Conservation (phyloP, 768 basidiomycete genomes). For the Boletus patriciae region DNA sequence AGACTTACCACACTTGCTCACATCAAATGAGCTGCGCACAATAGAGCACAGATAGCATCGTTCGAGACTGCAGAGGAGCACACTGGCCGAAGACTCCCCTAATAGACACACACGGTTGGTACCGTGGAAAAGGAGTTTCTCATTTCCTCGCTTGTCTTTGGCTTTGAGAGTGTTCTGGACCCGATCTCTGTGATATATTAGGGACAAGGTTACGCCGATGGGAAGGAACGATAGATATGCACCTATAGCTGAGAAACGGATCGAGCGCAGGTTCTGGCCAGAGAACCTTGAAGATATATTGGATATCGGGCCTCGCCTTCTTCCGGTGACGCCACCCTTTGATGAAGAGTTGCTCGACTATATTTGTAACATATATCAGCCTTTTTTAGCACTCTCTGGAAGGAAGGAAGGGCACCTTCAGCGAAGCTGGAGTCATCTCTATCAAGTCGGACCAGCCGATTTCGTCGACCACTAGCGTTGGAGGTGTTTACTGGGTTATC, state of each 20-base stretch:
- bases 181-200: constrained; percentile 18
- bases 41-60: constrained; percentile 59
- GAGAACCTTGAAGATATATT: constrained; percentile 52
- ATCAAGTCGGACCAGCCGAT: constrained; percentile 44
- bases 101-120: constrained; percentile 57
- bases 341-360: constrained; percentile 51
- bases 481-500: constrained; percentile 42
- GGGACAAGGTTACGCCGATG: constrained; percentile 11
- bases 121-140: constrained; percentile 68
- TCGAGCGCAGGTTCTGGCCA: constrained; percentile 44
- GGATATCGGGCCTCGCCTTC: constrained; percentile 49
- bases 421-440: constrained; percentile 36
- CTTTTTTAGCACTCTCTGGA: not conserved
- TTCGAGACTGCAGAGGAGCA: constrained; percentile 48
- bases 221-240: constrained; percentile 20
- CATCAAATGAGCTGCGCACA: constrained; percentile 58
- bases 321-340: constrained; percentile 59
- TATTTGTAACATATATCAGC: constrained; percentile 1
- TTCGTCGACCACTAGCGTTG: constrained; percentile 35
- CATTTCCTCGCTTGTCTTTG: constrained; percentile 42
- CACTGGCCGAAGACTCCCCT: constrained; percentile 50
- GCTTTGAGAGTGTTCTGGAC: constrained; percentile 30
- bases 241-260: constrained; percentile 51
- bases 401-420: constrained; percentile 35
- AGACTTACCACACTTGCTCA: constrained; percentile 54